Percentiles rank a stretch among this genome's conserved stretches.
Conservation (phyloP, 106 monocot genomes). For the Narthecium ossifragum region DNA sequence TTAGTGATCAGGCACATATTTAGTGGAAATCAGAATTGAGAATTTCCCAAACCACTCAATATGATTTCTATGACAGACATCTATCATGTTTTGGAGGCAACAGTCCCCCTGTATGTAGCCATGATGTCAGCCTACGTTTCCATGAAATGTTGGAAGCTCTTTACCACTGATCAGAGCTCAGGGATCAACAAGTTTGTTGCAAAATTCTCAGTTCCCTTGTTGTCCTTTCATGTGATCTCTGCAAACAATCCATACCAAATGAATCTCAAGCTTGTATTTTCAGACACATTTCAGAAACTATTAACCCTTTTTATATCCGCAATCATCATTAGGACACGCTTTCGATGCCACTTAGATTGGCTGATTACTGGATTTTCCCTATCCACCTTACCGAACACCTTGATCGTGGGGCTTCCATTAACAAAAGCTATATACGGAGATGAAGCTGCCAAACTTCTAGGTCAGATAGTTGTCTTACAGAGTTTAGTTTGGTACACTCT, state of each 20-base stretch:
- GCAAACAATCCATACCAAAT: constrained; percentile 63
- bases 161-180: constrained; percentile 50
- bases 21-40: neutral
- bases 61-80: constrained; percentile 52
- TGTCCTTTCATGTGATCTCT: constrained; percentile 70
- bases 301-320: constrained; percentile 36
- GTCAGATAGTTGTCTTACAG: constrained; percentile 72
- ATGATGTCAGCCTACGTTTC: constrained; percentile 62
- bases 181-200: constrained; percentile 83
- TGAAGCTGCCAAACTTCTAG: constrained; percentile 42
- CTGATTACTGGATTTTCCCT: constrained; percentile 69
- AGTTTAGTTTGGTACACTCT: constrained; percentile 63
- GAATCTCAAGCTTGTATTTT: constrained; percentile 51
- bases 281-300: constrained; percentile 59
- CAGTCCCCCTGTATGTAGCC: constrained; percentile 54
- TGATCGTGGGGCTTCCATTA: constrained; percentile 72
- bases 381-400: constrained; percentile 67
- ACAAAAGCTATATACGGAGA: constrained; percentile 66
- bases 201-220: constrained; percentile 58
- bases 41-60: constrained; percentile 1
- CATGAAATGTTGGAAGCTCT: constrained; percentile 66
- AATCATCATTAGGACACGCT: constrained; percentile 20
- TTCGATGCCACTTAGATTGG: constrained; percentile 46
- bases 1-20: neutral
- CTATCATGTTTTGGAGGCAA: constrained; percentile 53